Evolutionary conservation across 257 asterid species (phyloP).

Genomic region (Penstemon barbatus): DNA sequence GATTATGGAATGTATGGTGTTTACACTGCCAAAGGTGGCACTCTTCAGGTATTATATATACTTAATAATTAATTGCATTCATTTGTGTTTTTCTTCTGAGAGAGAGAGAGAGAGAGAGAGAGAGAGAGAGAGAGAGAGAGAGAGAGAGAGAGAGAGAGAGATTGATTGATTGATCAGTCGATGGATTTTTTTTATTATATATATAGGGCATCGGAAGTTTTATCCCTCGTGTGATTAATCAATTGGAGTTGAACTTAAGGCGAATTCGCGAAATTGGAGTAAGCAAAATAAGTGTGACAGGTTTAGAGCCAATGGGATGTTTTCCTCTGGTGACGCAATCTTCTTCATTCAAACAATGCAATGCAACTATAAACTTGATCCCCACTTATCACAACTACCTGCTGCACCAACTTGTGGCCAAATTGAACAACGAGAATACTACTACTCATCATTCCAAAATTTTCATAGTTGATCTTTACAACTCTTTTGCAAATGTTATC

Average conservation of each 20-base stretch:
- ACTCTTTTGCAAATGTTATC: slow-evolving; percentile 52
- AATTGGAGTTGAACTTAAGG: slow-evolving; percentile 48
- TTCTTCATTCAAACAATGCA: slow-evolving; percentile 60
- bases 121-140: no score
- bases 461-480: slow-evolving; percentile 60
- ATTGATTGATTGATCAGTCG: no score
- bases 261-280: slow-evolving; percentile 54
- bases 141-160: no score
- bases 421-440: slow-evolving; percentile 48
- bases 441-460: slow-evolving; percentile 28
- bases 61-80: background rate
- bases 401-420: slow-evolving; percentile 49
- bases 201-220: slow-evolving; percentile 53
- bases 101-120: no score
- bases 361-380: slow-evolving; percentile 47
- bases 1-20: slow-evolving; percentile 55
- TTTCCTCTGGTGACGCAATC: slow-evolving; percentile 62
- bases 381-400: slow-evolving; percentile 59
- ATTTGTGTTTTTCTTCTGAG: background rate
- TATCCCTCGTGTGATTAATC: slow-evolving; percentile 53
- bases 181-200: no score
- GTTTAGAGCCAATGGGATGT: slow-evolving; percentile 77
- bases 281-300: slow-evolving; percentile 52
- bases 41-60: slow-evolving; percentile 45
- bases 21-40: slow-evolving; percentile 50